Conservation (phyloP, 2,329 filamentous ascomycete species). For the Aspergillus spinulosporus region DNA sequence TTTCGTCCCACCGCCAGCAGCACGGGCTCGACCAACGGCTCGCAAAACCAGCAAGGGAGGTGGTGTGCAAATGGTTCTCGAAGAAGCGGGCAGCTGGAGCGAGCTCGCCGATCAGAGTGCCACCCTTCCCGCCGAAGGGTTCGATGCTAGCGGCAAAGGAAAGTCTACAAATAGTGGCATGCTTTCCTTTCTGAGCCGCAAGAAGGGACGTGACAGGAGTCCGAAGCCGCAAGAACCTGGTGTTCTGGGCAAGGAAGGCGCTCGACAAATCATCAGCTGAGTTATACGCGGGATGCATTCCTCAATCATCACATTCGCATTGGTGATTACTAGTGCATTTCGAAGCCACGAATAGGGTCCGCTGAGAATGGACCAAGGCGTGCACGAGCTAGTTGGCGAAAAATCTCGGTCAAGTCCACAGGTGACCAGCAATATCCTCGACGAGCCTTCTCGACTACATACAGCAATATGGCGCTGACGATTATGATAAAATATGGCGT, state of each 20-base stretch:
- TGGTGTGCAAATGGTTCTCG: conserved; percentile 86
- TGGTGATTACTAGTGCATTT: conserved; percentile 2
- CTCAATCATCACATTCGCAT: not conserved
- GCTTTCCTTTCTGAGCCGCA: conserved; percentile 84
- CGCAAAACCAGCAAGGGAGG: conserved; percentile 75
- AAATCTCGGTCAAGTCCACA: not conserved
- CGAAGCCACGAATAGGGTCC: not conserved
- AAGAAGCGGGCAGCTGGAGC: conserved; percentile 87
- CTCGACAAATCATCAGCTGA: conserved; percentile 74
- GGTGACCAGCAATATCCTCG: not conserved
- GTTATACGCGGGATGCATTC: not conserved
- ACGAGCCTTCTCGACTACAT: not conserved
- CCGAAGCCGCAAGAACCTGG: conserved; percentile 93
- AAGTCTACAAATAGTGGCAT: conserved; percentile 67
- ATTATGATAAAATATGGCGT: not conserved
- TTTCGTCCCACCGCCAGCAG: conserved; percentile 37
- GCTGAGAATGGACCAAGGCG: not conserved
- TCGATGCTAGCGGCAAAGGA: conserved; percentile 42
- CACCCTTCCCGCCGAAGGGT: conserved; percentile 68
- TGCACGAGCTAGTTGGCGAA: not conserved
- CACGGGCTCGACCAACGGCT: conserved; percentile 60
- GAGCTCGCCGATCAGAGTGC: conserved; percentile 83
- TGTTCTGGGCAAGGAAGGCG: conserved; percentile 91
- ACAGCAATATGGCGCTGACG: not conserved
- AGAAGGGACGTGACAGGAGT: conserved; percentile 86